phyloP scores from a whole-genome alignment of 306 rosid genomes.

The Ziziphus jujuba region DNA sequence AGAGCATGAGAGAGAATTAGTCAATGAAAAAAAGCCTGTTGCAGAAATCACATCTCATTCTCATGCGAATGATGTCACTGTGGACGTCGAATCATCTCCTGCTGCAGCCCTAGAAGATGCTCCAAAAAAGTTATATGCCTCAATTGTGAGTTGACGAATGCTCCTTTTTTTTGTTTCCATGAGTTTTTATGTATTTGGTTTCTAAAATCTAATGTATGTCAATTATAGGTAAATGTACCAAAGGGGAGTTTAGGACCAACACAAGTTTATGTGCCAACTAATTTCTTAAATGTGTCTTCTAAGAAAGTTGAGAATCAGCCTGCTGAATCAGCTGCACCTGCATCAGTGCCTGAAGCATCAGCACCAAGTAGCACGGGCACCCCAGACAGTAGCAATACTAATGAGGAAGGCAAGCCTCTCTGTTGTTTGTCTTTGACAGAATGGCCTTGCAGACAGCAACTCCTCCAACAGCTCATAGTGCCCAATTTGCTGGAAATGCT shows the following conservation, averaged over 20 bases:
- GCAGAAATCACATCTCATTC: slow-evolving; percentile 42
- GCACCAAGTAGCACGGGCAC: slow-evolving; percentile 31
- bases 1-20: slow-evolving; percentile 37
- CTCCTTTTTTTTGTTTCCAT: slow-evolving; percentile 19
- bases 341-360: slow-evolving; percentile 47
- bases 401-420: slow-evolving; percentile 52
- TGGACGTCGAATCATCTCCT: slow-evolving; percentile 39
- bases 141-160: slow-evolving; percentile 52
- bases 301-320: slow-evolving; percentile 38
- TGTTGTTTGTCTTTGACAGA: too few species aligned
- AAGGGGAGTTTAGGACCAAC: slow-evolving; percentile 44
- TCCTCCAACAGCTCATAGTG: too few species aligned
- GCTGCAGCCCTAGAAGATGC: slow-evolving; percentile 44
- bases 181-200: slow-evolving; percentile 17
- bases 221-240: slow-evolving; percentile 65
- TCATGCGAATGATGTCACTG: slow-evolving; percentile 47
- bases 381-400: slow-evolving; percentile 42
- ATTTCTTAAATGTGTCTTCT: slow-evolving; percentile 35
- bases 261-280: slow-evolving; percentile 62
- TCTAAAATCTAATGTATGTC: slow-evolving; percentile 25
- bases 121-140: slow-evolving; percentile 76
- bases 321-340: slow-evolving; percentile 33
- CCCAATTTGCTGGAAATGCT: too few species aligned
- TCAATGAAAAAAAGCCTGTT: slow-evolving; percentile 36
- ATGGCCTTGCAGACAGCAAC: too few species aligned